Conservation (phyloP, 108 stramenopile genomes). For the Cyclostephanos tholiformis region DNA sequence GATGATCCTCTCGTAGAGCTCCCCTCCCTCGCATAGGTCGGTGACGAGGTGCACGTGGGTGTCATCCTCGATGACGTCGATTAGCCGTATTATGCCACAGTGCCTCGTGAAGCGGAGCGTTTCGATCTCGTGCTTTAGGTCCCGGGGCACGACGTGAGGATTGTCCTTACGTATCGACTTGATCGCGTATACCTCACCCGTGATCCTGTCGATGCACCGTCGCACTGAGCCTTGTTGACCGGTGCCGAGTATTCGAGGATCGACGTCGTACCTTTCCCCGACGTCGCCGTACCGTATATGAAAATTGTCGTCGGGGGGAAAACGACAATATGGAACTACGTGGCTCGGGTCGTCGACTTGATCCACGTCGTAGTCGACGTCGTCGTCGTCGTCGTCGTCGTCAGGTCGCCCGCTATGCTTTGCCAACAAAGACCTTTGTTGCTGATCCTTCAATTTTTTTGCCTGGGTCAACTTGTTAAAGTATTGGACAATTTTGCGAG, state of each 20-base stretch:
- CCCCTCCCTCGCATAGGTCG: constrained; percentile 89
- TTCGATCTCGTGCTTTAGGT: constrained; percentile 51
- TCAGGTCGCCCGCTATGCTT: too few species aligned
- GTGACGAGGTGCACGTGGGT: constrained; percentile 87
- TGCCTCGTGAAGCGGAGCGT: constrained; percentile 69
- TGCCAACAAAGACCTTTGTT: too few species aligned
- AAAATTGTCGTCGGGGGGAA: too few species aligned
- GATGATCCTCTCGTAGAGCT: constrained; percentile 93
- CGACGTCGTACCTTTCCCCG: constrained; percentile 20
- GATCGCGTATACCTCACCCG: constrained; percentile 25
- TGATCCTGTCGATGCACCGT: constrained; percentile 19
- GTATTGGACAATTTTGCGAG: too few species aligned
- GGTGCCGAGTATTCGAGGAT: constrained; percentile 16
- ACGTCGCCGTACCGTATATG: constrained; percentile 12
- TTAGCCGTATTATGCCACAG: constrained; percentile 71
- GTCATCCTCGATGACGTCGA: constrained; percentile 90
- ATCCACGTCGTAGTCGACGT: too few species aligned
- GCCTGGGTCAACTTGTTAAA: too few species aligned
- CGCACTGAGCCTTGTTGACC: constrained; percentile 34
- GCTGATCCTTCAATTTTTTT: too few species aligned
- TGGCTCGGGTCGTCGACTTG: too few species aligned
- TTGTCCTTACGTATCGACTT: constrained; percentile 18
- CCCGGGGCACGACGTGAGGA: neutral
- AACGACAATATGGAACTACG: too few species aligned
- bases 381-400: too few species aligned